Conservation (phyloP, 1,284 basidiomycete genomes). For the Papiliotrema laurentii region DNA sequence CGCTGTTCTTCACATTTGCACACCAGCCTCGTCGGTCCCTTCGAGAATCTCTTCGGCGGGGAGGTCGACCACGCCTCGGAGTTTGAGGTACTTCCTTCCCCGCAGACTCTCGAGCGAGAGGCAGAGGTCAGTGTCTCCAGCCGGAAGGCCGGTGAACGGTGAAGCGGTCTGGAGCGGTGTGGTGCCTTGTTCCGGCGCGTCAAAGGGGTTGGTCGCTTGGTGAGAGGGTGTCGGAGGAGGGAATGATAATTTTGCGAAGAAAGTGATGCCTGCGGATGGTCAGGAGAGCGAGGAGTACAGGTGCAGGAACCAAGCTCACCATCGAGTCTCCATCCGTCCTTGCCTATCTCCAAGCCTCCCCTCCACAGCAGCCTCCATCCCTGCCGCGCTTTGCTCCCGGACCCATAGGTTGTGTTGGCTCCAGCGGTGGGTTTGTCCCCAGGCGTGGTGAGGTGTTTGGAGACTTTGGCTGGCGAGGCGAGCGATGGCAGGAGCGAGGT, state of each 20-base stretch:
- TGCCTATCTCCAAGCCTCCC: slow-evolving; percentile 45
- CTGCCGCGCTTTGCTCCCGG: slow-evolving; percentile 7
- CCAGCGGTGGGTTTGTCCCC: slow-evolving; percentile 1
- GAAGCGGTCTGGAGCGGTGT: slow-evolving; percentile 11
- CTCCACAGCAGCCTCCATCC: slow-evolving; percentile 46
- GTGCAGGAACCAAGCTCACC: slow-evolving; percentile 21
- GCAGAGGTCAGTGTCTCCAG: slow-evolving; percentile 42
- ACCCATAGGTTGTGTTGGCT: neutral
- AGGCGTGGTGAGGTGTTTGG: slow-evolving; percentile 6
- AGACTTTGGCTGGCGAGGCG: neutral
- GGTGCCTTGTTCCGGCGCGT: slow-evolving; percentile 9
- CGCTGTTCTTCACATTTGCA: slow-evolving; percentile 27
- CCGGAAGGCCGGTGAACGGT: slow-evolving; percentile 22
- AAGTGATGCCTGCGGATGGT: slow-evolving; percentile 33
- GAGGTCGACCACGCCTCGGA: slow-evolving; percentile 33
- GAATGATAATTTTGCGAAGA: slow-evolving; percentile 37
- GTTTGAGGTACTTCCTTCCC: slow-evolving; percentile 40
- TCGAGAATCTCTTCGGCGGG: slow-evolving; percentile 34
- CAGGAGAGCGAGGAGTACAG: neutral
- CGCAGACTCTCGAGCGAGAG: slow-evolving; percentile 47
- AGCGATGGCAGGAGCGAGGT: slow-evolving; percentile 8
- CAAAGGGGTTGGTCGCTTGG: slow-evolving; percentile 20
- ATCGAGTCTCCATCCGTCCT: slow-evolving; percentile 43
- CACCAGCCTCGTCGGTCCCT: slow-evolving; percentile 23
- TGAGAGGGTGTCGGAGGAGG: slow-evolving; percentile 17